Conservation (phyloP, 2,329 filamentous ascomycete species). For the Calonectria crousiana region DNA sequence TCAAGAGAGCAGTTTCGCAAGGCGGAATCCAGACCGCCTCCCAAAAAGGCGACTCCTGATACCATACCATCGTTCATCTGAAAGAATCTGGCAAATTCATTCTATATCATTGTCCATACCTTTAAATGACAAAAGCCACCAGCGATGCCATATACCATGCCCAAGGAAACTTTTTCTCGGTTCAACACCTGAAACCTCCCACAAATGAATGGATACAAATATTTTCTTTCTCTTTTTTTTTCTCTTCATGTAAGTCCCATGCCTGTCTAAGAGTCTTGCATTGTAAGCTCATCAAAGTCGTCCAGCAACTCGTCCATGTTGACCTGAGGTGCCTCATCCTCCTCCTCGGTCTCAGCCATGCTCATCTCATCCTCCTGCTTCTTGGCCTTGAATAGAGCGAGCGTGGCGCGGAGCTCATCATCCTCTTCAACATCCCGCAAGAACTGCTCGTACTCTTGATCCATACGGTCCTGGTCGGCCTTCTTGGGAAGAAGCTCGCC, state of each 20-base stretch:
- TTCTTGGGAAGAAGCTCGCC: slow-evolving; percentile 88
- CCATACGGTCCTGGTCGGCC: slow-evolving; percentile 87
- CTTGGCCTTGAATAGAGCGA: slow-evolving; percentile 86
- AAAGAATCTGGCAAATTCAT: slow-evolving; percentile 15
- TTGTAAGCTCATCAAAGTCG: slow-evolving; percentile 86
- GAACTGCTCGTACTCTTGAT: slow-evolving; percentile 97
- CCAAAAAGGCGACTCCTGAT: slow-evolving; percentile 41
- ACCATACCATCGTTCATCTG: slow-evolving; percentile 54
- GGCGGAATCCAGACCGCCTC: slow-evolving; percentile 22
- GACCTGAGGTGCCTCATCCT: slow-evolving; percentile 76
- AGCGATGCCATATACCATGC: not conserved
- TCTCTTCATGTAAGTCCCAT: slow-evolving; percentile 41
- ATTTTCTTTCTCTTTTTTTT: slow-evolving; percentile 26
- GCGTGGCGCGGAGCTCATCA: slow-evolving; percentile 83
- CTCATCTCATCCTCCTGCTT: slow-evolving; percentile 75
- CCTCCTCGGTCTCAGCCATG: slow-evolving; percentile 73
- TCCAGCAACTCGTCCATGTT: slow-evolving; percentile 87
- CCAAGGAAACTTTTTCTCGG: not conserved
- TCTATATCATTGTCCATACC: not conserved
- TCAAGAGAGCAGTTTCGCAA: slow-evolving; percentile 46
- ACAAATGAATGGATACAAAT: slow-evolving; percentile 11
- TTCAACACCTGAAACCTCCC: not conserved
- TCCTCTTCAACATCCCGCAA: slow-evolving; percentile 97
- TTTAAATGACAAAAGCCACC: not conserved
- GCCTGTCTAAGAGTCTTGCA: slow-evolving; percentile 53